Conservation (phyloP, 208 protist genomes). For the Tritrichomonas musculus region DNA sequence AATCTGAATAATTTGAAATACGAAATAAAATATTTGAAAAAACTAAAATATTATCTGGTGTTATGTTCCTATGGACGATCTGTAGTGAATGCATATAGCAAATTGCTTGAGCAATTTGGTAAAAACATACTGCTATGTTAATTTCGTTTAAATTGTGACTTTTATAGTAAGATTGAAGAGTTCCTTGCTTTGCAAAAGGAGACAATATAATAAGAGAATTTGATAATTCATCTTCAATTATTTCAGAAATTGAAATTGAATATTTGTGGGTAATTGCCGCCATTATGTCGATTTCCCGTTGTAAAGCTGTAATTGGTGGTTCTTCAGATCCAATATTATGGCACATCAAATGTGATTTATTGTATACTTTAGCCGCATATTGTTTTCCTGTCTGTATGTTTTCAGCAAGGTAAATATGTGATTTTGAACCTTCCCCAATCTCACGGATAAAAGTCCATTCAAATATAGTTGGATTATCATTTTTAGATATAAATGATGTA, state of each 20-base stretch:
- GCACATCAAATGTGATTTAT: neutral
- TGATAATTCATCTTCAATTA: neutral
- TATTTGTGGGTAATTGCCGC: neutral
- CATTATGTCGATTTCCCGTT: constrained; percentile 20
- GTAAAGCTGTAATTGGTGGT: neutral
- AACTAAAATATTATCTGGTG: constrained; percentile 3
- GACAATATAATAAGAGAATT: neutral
- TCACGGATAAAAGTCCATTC: neutral
- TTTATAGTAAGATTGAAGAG: neutral
- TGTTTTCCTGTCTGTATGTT: neutral
- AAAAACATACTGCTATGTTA: neutral
- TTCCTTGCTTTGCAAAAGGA: neutral
- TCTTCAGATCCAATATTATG: neutral
- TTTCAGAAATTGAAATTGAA: neutral
- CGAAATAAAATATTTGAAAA: neutral
- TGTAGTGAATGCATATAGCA: neutral
- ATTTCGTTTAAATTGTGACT: neutral
- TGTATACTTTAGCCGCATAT: constrained; percentile 2
- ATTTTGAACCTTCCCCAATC: neutral
- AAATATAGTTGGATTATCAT: neutral
- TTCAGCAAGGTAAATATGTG: neutral
- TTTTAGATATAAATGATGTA: neutral
- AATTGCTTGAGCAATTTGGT: neutral
- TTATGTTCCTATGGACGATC: neutral
- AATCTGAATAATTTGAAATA: neutral